Evolutionary conservation across 352 stramenopile species (phyloP), one percentile per base, ranked within the genome.

Genomic region (Thraustochytrium sp.): DNA sequence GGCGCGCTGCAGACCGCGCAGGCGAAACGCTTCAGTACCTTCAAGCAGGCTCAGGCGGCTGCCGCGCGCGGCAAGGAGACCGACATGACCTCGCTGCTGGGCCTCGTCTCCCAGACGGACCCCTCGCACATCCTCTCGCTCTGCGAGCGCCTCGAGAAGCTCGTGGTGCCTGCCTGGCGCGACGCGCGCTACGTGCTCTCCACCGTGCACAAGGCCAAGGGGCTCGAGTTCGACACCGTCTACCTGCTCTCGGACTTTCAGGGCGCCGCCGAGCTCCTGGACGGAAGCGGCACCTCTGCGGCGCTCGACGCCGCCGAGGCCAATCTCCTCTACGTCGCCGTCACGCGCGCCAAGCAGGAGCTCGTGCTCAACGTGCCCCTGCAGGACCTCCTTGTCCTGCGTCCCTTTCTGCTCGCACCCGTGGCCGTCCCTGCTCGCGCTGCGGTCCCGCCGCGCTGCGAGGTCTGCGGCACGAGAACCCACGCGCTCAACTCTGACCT

Each of bases 161-260:
- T 44, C 16, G 26, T 72, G 29, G 21, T 46, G 36, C 59, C 59
- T n/a, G n/a, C n/a, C 40, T 72, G 59, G 59, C 42, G 31, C 16
- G 13, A 72, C 8, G 46, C 68, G 4, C 31, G 40, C 11, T 80
- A 80, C 38, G 34, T 80, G 31, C n/a, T 80, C 18, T 55, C 44
- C 51, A 80, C 68, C 5, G 68, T 80, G 44, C 68, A 80, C 51
- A 61, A 72, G 36, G 34, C 68, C 46, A 80, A 80, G 31, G 68
- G 68, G 9, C 68, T 80, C 29, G 68, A 80, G 26, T 80, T 80
- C 29, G 68, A 80, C 68, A 61, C n/a, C 26, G 68, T 80, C 29
- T 63, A 55, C 42, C 51, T 80, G 13, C 34, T 55, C n/a, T 55
- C 42, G 8, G 65, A 77, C 26, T 77, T 77, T 23, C 65, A 55